Conservation (phyloP, 441 rosid genomes). For the Mallotus repandus region DNA sequence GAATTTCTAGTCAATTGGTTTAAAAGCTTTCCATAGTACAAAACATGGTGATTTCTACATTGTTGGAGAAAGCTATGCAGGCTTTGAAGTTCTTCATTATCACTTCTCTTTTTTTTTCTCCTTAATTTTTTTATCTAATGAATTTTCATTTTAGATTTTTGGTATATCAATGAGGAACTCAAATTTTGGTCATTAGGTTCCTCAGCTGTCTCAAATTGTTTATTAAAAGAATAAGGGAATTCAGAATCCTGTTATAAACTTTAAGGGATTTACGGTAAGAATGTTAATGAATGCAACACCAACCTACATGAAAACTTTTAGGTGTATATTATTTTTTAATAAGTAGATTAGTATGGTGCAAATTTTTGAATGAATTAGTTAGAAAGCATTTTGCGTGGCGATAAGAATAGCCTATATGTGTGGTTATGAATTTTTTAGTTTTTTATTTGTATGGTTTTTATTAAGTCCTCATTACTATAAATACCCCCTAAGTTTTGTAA, state of each 20-base stretch:
- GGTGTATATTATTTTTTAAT: too few relatives aligned
- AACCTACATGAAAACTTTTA: too few relatives aligned
- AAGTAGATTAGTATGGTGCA: too few relatives aligned
- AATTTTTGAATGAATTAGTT: too few relatives aligned
- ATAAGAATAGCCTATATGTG: too few relatives aligned
- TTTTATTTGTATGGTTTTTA: too few relatives aligned
- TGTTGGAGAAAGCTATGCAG: slow-evolving; percentile 97
- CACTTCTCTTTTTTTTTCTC: background rate
- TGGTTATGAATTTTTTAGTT: too few relatives aligned
- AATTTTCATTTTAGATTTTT: background rate
- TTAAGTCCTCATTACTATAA: too few relatives aligned
- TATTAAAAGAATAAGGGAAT: slow-evolving; percentile 59
- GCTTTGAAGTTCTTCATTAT: slow-evolving; percentile 27
- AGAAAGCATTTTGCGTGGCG: too few relatives aligned
- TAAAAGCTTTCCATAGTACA: slow-evolving; percentile 91
- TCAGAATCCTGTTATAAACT: slow-evolving; percentile 66
- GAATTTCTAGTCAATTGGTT: slow-evolving; percentile 78
- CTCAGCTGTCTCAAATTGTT: slow-evolving; percentile 87
- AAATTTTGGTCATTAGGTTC: slow-evolving; percentile 82
- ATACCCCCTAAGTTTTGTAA: too few relatives aligned
- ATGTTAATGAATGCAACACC: too few relatives aligned
- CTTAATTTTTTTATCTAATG: background rate
- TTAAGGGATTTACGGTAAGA: slow-evolving; percentile 90
- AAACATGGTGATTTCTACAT: slow-evolving; percentile 90
- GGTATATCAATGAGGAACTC: slow-evolving; percentile 5